Evolutionary conservation across 805 yeast genomes (phyloP).

Genomic region (Wickerhamiella allomyrinae): DNA sequence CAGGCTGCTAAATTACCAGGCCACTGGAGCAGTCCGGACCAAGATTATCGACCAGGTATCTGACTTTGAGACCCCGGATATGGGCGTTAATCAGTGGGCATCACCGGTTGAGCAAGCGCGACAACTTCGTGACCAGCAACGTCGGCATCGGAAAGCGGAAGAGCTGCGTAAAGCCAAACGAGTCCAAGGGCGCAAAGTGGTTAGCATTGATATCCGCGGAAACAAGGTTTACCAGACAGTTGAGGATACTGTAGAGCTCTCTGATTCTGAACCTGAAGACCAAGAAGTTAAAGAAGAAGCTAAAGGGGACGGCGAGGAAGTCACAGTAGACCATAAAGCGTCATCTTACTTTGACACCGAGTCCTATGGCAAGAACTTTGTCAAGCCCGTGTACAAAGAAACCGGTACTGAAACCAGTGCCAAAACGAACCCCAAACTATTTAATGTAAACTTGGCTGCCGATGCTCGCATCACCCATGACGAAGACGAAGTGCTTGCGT

Average conservation of each 20-base stretch:
- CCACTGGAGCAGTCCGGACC: slow-evolving; percentile 78
- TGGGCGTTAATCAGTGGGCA: slow-evolving; percentile 60
- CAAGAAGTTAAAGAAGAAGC: slow-evolving; percentile 4
- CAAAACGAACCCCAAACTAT: neutral
- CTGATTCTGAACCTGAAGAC: slow-evolving; percentile 14
- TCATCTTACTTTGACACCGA: neutral
- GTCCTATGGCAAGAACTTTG: neutral
- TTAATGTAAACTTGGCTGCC: neutral
- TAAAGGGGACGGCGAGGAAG: neutral
- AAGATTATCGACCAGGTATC: slow-evolving; percentile 85
- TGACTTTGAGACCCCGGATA: slow-evolving; percentile 57
- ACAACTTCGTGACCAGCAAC: slow-evolving; percentile 75
- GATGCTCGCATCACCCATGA: neutral
- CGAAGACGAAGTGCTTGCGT: slow-evolving; percentile 2
- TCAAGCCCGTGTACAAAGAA: neutral
- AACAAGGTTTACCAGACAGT: slow-evolving; percentile 65
- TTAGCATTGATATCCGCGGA: slow-evolving; percentile 65
- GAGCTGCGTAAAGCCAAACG: slow-evolving; percentile 40
- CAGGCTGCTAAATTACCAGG: slow-evolving; percentile 65
- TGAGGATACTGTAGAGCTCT: slow-evolving; percentile 21
- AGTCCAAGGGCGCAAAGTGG: slow-evolving; percentile 62
- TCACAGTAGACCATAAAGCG: neutral
- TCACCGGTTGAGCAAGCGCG: slow-evolving; percentile 72
- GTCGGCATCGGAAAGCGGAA: slow-evolving; percentile 49
- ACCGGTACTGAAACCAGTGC: neutral